Percentiles rank a stretch among this genome's conserved stretches.
Conservation (phyloP, 768 basidiomycete species). For the Amanita thiersii region DNA sequence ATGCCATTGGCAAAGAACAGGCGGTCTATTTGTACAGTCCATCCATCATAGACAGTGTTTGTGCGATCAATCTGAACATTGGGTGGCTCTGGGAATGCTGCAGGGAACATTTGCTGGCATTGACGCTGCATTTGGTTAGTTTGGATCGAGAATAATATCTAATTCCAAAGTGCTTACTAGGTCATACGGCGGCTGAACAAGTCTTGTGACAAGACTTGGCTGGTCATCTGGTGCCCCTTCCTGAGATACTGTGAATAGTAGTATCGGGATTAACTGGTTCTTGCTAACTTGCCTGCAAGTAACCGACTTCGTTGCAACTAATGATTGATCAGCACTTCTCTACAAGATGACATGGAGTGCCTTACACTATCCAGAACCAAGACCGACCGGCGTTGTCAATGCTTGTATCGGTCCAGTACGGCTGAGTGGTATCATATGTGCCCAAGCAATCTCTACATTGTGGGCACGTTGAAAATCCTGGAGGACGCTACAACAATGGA, state of each 20-base stretch:
- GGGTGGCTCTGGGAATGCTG: conserved; percentile 41
- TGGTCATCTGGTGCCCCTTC: conserved; percentile 30
- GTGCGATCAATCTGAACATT: conserved; percentile 33
- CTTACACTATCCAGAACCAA: conserved; percentile 67
- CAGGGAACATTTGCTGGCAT: conserved; percentile 62
- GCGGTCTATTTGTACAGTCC: conserved; percentile 47
- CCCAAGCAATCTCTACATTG: conserved; percentile 30
- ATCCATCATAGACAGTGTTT: conserved; percentile 49
- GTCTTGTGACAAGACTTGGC: conserved; percentile 44
- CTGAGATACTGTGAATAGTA: conserved; percentile 14
- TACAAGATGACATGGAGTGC: background rate
- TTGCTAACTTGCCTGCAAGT: conserved; percentile 28
- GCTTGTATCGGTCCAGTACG: conserved; percentile 44
- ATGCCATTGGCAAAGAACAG: conserved; percentile 66
- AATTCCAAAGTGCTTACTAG: conserved; percentile 26
- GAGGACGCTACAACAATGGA: too few relatives aligned
- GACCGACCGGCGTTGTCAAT: conserved; percentile 52
- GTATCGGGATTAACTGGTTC: background rate
- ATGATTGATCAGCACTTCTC: conserved; percentile 1
- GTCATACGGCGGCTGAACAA: conserved; percentile 48
- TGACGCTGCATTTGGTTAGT: conserved; percentile 36
- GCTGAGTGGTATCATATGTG: conserved; percentile 28
- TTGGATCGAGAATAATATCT: background rate
- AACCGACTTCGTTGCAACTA: conserved; percentile 72
- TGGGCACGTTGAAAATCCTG: background rate